Evolutionary conservation across 768 basidiomycete species (phyloP), one percentile per base, ranked within the genome.

Genomic region (Leccinellum rugosiceps): DNA sequence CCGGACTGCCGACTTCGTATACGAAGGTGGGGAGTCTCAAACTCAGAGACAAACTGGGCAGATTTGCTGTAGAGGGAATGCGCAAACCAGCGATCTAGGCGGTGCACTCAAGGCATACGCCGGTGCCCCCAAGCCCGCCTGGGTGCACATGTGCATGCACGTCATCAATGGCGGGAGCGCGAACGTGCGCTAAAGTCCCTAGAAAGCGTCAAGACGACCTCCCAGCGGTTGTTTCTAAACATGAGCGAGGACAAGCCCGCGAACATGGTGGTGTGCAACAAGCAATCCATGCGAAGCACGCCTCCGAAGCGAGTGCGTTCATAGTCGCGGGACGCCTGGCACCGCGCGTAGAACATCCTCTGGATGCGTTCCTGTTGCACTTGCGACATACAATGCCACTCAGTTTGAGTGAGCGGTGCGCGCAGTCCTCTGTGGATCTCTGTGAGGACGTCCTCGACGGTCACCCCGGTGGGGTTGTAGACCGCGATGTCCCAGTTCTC

Each of bases 241-340:
- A 71, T 61, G 31, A 74, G 75, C 17, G 75, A 63, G 9, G 80
- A 75, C 52, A 85, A 67, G n/a, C 84, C 84, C 7, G 76, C 81
- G 55, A 85, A 85, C 50, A 73, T 54, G 14, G 77, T 79, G 50
- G 80, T 80, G 50, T 72, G 69, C 35, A 81, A 72, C 26, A 86
- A 58, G 62, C 74, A 81, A 55, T 86, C 84, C 26, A 77, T 69
- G 30, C 82, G 74, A 61, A 77, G 66, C 1, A 83, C 70, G 6
- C 83, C 83, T 5, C 68, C 66, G 13, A 67, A 63, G 23, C 75
- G 76, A 21, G 73, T 70, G 51, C 55, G 66, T 17, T 64, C 61
- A 26, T 77, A 76, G 55, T 79, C 59, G 6, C 59, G 60, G 3
- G 80, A 74, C 9, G 67, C 63, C 21, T 65, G 68, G 73, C 81